A percentile compares a stretch with the other conserved stretches of the same genome.
phyloP scores from a whole-genome alignment of 1,139 yeast genomes.

The Taiozyma sp. region DNA sequence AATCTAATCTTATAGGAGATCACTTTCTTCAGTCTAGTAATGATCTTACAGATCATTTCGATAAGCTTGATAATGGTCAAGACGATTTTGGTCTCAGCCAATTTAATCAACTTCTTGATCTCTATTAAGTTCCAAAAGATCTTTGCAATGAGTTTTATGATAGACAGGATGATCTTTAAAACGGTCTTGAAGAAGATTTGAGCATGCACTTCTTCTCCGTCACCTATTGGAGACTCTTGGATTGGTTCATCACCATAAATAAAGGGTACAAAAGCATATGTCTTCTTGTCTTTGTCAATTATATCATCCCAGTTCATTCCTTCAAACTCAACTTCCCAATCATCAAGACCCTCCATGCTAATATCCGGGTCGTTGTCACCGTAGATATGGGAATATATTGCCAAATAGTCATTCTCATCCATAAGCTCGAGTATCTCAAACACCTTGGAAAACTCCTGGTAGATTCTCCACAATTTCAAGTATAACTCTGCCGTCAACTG shows the following conservation, averaged over 20 bases:
- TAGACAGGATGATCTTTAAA: slow-evolving; percentile 3
- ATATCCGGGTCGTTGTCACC: background rate
- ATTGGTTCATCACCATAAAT: slow-evolving; percentile 3
- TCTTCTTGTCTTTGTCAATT: no score
- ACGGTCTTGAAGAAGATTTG: slow-evolving; percentile 3
- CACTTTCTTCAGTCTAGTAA: slow-evolving; percentile 1
- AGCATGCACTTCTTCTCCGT: slow-evolving; percentile 1
- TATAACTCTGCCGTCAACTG: slow-evolving; percentile 6
- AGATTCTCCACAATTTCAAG: slow-evolving; percentile 4
- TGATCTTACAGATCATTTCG: slow-evolving; percentile 3
- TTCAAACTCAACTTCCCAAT: background rate
- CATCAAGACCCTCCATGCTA: background rate
- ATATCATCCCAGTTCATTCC: slow-evolving; percentile 2
- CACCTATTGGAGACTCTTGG: background rate
- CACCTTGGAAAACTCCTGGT: slow-evolving; percentile 3
- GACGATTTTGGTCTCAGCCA: slow-evolving; percentile 6
- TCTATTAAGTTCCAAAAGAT: slow-evolving; percentile 9
- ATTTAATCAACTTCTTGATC: slow-evolving; percentile 5
- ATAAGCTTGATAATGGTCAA: slow-evolving; percentile 6
- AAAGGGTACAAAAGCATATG: slow-evolving; percentile 5
- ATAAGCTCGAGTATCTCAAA: slow-evolving; percentile 4
- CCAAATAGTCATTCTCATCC: slow-evolving; percentile 5
- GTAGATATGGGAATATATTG: slow-evolving; percentile 9
- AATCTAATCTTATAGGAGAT: slow-evolving; percentile 1
- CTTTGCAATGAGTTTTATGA: slow-evolving; percentile 8